Evolutionary conservation across 768 basidiomycete genomes (phyloP).

Genomic region (Serendipita sp.): DNA sequence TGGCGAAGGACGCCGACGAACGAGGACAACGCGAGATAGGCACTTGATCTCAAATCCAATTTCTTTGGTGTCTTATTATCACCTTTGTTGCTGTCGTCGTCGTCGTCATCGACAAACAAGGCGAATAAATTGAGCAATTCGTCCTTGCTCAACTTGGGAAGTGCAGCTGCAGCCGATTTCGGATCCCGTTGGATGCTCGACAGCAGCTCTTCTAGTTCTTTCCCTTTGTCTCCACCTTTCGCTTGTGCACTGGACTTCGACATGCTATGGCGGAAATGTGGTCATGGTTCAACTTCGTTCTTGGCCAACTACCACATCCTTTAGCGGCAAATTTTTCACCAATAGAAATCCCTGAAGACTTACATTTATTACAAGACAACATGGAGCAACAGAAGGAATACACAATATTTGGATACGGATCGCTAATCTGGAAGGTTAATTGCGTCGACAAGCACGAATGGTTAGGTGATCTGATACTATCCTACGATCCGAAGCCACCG

Average conservation of each 20-base stretch:
- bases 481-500: constrained; percentile 41
- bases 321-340: too few species aligned
- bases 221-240: too few species aligned
- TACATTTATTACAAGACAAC: background rate
- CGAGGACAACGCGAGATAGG: background rate
- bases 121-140: background rate
- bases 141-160: background rate
- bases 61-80: background rate
- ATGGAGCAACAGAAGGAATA: constrained; percentile 24
- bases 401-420: constrained; percentile 85
- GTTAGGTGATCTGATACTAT: background rate
- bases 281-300: too few species aligned
- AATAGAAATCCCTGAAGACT: background rate
- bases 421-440: constrained; percentile 90
- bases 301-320: too few species aligned
- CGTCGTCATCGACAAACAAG: background rate
- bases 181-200: background rate
- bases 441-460: background rate
- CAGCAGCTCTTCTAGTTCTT: background rate
- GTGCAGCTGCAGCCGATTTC: background rate
- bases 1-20: background rate
- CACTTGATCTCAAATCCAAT: background rate
- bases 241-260: too few species aligned
- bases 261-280: too few species aligned
- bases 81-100: background rate